phyloP scores from a whole-genome alignment of 208 protist species.

The Trypanosoma vivax region DNA sequence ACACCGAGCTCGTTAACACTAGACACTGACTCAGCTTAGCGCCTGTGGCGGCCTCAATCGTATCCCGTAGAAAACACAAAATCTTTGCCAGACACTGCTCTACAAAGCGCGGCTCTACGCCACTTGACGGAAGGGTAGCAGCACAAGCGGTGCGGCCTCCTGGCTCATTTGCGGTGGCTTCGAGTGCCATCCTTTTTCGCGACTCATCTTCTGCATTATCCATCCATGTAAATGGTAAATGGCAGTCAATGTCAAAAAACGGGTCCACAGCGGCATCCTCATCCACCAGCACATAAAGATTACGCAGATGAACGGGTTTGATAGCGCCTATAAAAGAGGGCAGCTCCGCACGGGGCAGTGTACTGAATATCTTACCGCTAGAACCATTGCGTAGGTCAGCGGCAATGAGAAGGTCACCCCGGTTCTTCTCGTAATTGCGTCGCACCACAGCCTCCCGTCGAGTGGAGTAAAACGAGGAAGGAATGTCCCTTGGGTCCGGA shows the following conservation, averaged over 20 bases:
- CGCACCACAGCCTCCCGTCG: slow-evolving; percentile 48
- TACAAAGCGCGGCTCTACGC: slow-evolving; percentile 6
- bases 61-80: slow-evolving; percentile 24
- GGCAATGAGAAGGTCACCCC: slow-evolving; percentile 36
- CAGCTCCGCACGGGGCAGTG: slow-evolving; percentile 29
- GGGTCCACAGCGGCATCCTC: slow-evolving; percentile 63
- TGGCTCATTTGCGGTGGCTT: background rate
- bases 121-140: background rate
- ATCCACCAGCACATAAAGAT: slow-evolving; percentile 76
- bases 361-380: slow-evolving; percentile 69
- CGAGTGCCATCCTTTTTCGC: background rate
- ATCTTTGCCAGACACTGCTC: slow-evolving; percentile 37
- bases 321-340: slow-evolving; percentile 48
- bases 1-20: slow-evolving; percentile 62
- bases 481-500: slow-evolving; percentile 41
- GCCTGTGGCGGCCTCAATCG: slow-evolving; percentile 31
- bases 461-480: slow-evolving; percentile 50
- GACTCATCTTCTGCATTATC: background rate
- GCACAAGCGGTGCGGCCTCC: background rate
- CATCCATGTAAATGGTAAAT: slow-evolving; percentile 5
- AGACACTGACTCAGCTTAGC: slow-evolving; percentile 37
- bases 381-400: slow-evolving; percentile 36
- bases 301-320: slow-evolving; percentile 33
- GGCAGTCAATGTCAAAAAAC: slow-evolving; percentile 80
- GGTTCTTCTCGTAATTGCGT: slow-evolving; percentile 36